These are phyloP conservation scores for Yarrowia galli DNA, from an alignment of 1,139 yeast species.

Conservation along the genomic window DNA sequence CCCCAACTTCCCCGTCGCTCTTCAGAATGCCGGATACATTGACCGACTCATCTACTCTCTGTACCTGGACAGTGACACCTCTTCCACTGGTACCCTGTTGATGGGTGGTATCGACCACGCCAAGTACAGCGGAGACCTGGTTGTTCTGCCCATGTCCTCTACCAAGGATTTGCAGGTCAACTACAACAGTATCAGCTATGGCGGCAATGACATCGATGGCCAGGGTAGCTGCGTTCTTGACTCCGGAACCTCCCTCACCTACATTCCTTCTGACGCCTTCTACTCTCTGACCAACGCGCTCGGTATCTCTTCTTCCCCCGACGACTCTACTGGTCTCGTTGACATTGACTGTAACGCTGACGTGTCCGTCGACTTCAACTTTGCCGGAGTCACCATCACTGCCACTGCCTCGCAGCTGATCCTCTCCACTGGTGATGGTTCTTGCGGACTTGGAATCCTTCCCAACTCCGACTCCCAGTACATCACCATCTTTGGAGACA, in stretches of 20 bases:
- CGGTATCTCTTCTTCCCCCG: slow-evolving; percentile 37
- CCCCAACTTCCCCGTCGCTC: slow-evolving; percentile 43
- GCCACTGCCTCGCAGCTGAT: background rate
- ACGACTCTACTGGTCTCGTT: slow-evolving; percentile 42
- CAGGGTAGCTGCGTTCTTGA: slow-evolving; percentile 48
- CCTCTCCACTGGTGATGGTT: slow-evolving; percentile 44
- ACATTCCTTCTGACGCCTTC: slow-evolving; percentile 46
- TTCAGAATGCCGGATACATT: slow-evolving; percentile 47
- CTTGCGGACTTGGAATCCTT: background rate
- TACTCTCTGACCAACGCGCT: slow-evolving; percentile 44
- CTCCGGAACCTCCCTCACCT: slow-evolving; percentile 51
- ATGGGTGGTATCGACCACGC: slow-evolving; percentile 69
- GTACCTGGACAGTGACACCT: slow-evolving; percentile 55
- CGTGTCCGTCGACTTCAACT: slow-evolving; percentile 41
- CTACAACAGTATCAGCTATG: slow-evolving; percentile 31
- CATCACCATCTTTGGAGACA: background rate
- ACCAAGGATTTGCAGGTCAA: slow-evolving; percentile 39
- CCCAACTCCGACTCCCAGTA: background rate
- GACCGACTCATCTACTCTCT: slow-evolving; percentile 61
- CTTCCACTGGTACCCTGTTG: slow-evolving; percentile 57
- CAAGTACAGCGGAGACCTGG: slow-evolving; percentile 58
- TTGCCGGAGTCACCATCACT: background rate
- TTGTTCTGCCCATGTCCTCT: slow-evolving; percentile 46
- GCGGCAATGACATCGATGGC: background rate
- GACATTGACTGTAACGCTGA: slow-evolving; percentile 38